Base-by-base conservation (phyloP, 139 green algal species). In the Nannochloris sp. region DNA sequence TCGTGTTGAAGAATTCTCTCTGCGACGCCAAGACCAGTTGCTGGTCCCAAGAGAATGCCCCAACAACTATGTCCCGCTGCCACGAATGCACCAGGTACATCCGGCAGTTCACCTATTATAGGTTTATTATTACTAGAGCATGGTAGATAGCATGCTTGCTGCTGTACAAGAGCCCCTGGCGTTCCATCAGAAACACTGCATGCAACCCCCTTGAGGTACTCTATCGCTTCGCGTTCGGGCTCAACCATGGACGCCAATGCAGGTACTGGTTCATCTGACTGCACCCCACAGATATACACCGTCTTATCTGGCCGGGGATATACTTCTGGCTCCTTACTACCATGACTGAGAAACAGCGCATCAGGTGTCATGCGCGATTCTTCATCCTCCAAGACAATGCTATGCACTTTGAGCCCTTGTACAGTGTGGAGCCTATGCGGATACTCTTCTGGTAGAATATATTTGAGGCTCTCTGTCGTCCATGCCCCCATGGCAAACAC, bases 401-500 rank as follows among this genome's bases (percentile, higher is more conserved):
- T 85, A 80, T 91, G 81, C 36, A 81, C 79, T 64, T 91, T 93
- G 25, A 87, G 76, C 1, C 80, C 86, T 0, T 36, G 49, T 40
- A 86, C 64, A 12, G 29, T n/a, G 0, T 63, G 61, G 23, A 82
- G 26, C 13, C 29, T 28, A 2, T 72, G 78, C 85, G 12, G 17
- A 6, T 10, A 17, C 28, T 37, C 63, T 78, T 13, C 72, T 44
- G 30, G 48, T 63, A 2, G 67, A 79, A 86, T 84, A 94, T 13
- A 83, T 81, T 44, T 29, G 36, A 64, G n/a, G n/a, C n/a, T 20
- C 46, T 53, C 46, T 23, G 46, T 53, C 0, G 72, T 80, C 87
- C 87, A 94, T 4, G 82, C 83, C 3, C 87, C 87, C 81, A 92
- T 85, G 0, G 82, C 82, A 4, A 94, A 56, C 11, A 94, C 78